Base-by-base conservation (phyloP, 345 rosid genomes). In the Syzygium grande region DNA sequence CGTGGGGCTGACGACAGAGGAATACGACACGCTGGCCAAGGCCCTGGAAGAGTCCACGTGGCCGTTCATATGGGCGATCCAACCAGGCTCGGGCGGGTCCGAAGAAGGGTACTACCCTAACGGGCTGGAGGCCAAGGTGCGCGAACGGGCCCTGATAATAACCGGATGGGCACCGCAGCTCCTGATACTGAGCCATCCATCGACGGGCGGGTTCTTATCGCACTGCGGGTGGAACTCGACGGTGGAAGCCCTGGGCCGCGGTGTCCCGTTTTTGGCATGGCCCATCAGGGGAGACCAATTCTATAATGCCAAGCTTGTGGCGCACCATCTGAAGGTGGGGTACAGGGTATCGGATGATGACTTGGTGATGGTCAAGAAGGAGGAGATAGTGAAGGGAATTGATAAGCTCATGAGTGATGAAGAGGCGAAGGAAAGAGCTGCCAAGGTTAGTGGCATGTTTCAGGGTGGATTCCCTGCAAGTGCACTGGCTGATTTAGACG, bases 191-290 rank as follows among this genome's bases (percentile, higher is more conserved):
- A 90, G 92, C 88, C 94, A 91, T 51, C 73, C 87, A 6, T 91
- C 93, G 15, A 90, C 90, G 5, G 91, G 91, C 7, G 92, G 91
- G 5, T 91, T 92, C 87, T 34, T 91, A 12, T 92, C 91, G 0
- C 94, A 92, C 51, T 92, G 92, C 19, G 93, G 93, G n/a, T 92
- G 94, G 93, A 92, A 91, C 46, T 92, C 92, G 7, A 92, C 88
- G 0, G 86, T 89, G 58, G 93, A 92, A 85, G 91, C 91, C 6
- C 56, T 92, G 6, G 91, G 90, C 9, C 79, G 88, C 3, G 93
- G 92, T 5, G 87, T 92, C 9, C 91, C 91, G 7, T 52, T 92
- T 8, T 56, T 88, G 85, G 88, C 89, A 0, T 91, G 92, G 92
- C 93, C 92, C 7, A 89, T 91, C 30, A 84, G 89, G 73, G 92